Evolutionary conservation across 1,139 yeast species (phyloP).

Genomic region (Saccharomyces hybrid): DNA sequence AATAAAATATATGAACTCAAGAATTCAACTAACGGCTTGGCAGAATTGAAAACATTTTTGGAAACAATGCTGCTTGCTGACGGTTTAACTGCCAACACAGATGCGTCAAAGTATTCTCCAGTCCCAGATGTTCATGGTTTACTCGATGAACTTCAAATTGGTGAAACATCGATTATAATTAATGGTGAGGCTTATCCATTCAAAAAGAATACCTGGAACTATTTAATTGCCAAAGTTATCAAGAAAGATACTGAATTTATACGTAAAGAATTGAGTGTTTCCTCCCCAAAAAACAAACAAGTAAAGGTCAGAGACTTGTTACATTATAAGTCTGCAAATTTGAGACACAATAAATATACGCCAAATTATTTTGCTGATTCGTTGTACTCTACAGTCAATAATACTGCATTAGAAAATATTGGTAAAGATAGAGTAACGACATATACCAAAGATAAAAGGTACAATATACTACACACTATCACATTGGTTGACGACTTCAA

Average conservation of each 20-base stretch:
- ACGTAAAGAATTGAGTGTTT: slow-evolving; percentile 17
- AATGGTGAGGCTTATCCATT: slow-evolving; percentile 61
- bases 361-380: slow-evolving; percentile 30
- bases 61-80: slow-evolving; percentile 16
- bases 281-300: slow-evolving; percentile 4
- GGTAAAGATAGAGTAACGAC: slow-evolving; percentile 12
- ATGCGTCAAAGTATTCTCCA: not conserved
- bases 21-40: slow-evolving; percentile 11
- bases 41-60: slow-evolving; percentile 21
- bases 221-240: slow-evolving; percentile 27
- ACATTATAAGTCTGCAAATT: slow-evolving; percentile 24
- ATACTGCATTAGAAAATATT: slow-evolving; percentile 10
- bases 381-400: slow-evolving; percentile 22
- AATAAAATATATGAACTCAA: slow-evolving; percentile 36
- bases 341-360: slow-evolving; percentile 23
- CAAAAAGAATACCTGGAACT: slow-evolving; percentile 30
- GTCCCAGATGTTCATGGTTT: slow-evolving; percentile 29
- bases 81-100: not conserved
- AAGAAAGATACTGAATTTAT: slow-evolving; percentile 26
- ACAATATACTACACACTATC: slow-evolving; percentile 25
- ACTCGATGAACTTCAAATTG: slow-evolving; percentile 39
- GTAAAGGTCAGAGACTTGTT: slow-evolving; percentile 26
- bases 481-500: slow-evolving; percentile 28
- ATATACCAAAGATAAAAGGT: slow-evolving; percentile 10
- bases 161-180: slow-evolving; percentile 49